Percentiles rank a stretch among this genome's conserved stretches.
phyloP scores from a whole-genome alignment of 805 yeast species.

The Candida orba region DNA sequence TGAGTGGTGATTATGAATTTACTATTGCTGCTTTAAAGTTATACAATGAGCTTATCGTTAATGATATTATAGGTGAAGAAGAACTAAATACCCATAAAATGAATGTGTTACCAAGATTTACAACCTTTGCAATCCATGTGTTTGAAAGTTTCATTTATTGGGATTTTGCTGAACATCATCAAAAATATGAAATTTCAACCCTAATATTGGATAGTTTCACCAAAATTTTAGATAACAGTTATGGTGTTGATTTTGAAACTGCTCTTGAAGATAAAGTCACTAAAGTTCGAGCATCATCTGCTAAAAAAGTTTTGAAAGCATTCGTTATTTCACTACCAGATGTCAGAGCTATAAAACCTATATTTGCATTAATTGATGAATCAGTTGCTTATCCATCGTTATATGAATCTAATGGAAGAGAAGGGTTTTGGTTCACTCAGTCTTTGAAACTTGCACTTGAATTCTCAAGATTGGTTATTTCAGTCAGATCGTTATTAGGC shows the following conservation, averaged over 20 bases:
- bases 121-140: constrained; percentile 51
- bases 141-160: constrained; percentile 72
- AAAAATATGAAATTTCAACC: constrained; percentile 56
- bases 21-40: constrained; percentile 55
- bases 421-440: constrained; percentile 40
- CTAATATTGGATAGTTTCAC: constrained; percentile 47
- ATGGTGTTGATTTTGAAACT: constrained; percentile 42
- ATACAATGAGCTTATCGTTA: constrained; percentile 43
- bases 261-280: constrained; percentile 37
- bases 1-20: constrained; percentile 58
- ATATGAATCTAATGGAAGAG: constrained; percentile 34
- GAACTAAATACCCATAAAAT: constrained; percentile 35
- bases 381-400: constrained; percentile 31
- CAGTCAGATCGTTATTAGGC: constrained; percentile 45
- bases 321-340: constrained; percentile 50
- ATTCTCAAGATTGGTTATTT: constrained; percentile 49
- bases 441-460: constrained; percentile 47
- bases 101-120: constrained; percentile 47
- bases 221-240: constrained; percentile 44
- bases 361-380: constrained; percentile 42
- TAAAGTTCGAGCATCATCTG: constrained; percentile 42
- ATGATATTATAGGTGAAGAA: constrained; percentile 36
- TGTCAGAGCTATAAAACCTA: constrained; percentile 47
- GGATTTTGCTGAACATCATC: constrained; percentile 49
- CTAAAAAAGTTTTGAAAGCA: constrained; percentile 42